phyloP scores from a whole-genome alignment of 768 basidiomycete species.

The Hypholoma fasciculare region DNA sequence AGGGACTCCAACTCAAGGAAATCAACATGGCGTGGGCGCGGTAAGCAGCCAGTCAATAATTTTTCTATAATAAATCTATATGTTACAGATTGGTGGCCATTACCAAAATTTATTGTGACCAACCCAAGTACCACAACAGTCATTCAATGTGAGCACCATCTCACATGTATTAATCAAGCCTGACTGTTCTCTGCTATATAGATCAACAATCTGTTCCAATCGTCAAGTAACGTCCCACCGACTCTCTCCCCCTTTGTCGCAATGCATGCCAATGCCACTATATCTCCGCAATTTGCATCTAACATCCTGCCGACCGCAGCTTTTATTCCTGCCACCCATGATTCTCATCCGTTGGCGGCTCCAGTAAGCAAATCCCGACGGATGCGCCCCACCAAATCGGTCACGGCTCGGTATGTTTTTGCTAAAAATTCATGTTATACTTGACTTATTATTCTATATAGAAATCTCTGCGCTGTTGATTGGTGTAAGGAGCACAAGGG shows the following conservation, averaged over 20 bases:
- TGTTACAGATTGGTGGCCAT: too few relatives aligned
- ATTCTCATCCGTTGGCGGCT: background rate
- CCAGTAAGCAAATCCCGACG: background rate
- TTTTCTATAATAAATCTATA: too few relatives aligned
- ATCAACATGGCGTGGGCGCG: too few relatives aligned
- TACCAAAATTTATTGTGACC: background rate
- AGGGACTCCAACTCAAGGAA: too few relatives aligned
- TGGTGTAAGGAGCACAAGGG: constrained; percentile 1
- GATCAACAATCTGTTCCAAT: background rate
- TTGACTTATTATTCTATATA: background rate
- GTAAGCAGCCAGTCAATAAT: too few relatives aligned
- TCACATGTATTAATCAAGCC: background rate
- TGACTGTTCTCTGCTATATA: background rate
- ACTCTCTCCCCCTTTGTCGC: background rate
- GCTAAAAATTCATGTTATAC: background rate
- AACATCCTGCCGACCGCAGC: background rate
- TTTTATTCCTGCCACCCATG: background rate
- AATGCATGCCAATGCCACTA: background rate
- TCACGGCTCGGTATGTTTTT: background rate
- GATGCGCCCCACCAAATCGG: background rate
- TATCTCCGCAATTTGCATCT: background rate
- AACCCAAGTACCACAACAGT: background rate
- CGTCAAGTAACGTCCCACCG: too few relatives aligned
- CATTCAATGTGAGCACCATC: background rate
- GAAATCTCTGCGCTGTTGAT: background rate